These are phyloP conservation scores for Mallotus nudiflorus DNA, from an alignment of 345 rosid species.

Conservation along the genomic window DNA sequence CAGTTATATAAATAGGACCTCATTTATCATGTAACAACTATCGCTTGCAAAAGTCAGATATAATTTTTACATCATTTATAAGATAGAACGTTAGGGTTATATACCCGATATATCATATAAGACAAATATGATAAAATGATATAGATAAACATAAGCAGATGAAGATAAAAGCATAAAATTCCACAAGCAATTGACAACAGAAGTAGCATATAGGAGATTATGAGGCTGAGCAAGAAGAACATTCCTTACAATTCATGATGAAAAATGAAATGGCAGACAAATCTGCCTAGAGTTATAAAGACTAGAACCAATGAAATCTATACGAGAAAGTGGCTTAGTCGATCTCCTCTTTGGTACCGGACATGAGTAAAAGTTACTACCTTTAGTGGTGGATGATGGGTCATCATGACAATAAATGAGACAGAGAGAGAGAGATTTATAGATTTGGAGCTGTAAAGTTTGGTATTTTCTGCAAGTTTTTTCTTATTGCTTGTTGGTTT, in stretches of 20 bases:
- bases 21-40: too few relatives aligned
- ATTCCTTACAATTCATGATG: constrained; percentile 87
- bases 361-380: constrained; percentile 92
- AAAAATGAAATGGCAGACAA: constrained; percentile 83
- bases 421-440: background rate
- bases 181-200: background rate
- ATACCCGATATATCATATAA: too few relatives aligned
- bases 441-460: too few relatives aligned
- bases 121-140: background rate
- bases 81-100: background rate
- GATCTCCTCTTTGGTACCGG: constrained; percentile 75
- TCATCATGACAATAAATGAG: background rate
- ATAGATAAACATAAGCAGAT: background rate
- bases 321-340: constrained; percentile 76
- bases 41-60: background rate
- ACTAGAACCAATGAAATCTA: constrained; percentile 90
- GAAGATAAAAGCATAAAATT: background rate
- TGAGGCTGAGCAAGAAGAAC: constrained; percentile 82
- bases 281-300: constrained; percentile 87
- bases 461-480: too few relatives aligned
- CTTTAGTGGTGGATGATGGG: constrained; percentile 37
- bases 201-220: constrained; percentile 44
- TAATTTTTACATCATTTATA: background rate
- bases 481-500: constrained; percentile 7
- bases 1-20: background rate